A percentile compares a stretch with the other conserved stretches of the same genome.
Evolutionary conservation across 306 rosid species (phyloP).

Genomic region (Vigna radiata): DNA sequence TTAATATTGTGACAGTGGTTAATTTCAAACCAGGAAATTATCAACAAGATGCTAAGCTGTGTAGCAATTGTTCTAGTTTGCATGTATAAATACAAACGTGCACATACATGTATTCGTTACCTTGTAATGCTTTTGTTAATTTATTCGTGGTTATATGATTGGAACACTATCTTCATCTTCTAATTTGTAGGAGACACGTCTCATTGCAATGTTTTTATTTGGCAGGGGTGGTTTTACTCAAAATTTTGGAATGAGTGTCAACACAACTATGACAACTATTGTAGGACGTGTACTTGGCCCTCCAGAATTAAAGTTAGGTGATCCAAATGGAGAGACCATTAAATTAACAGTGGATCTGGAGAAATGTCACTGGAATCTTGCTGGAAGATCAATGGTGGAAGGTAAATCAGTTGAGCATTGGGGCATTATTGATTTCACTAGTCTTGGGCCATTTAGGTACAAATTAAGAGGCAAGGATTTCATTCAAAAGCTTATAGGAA

Average conservation of each 20-base stretch:
- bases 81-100: slow-evolving; percentile 16
- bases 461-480: slow-evolving; percentile 49
- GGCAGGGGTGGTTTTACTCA: slow-evolving; percentile 61
- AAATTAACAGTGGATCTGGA: slow-evolving; percentile 58
- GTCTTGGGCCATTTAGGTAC: background rate
- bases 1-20: background rate
- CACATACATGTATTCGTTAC: background rate
- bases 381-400: slow-evolving; percentile 64
- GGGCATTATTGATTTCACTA: slow-evolving; percentile 71
- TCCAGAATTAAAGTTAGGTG: slow-evolving; percentile 69
- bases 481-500: slow-evolving; percentile 51
- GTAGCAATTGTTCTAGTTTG: slow-evolving; percentile 33
- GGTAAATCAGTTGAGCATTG: slow-evolving; percentile 65
- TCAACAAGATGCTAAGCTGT: slow-evolving; percentile 28
- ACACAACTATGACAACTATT: slow-evolving; percentile 61
- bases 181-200: slow-evolving; percentile 17
- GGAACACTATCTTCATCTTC: background rate
- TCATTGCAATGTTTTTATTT: slow-evolving; percentile 27
- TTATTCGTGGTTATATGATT: slow-evolving; percentile 14
- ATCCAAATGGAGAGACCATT: slow-evolving; percentile 52
- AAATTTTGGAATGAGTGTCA: slow-evolving; percentile 71
- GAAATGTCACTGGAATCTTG: slow-evolving; percentile 78
- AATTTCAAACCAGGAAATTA: slow-evolving; percentile 34
- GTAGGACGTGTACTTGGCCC: slow-evolving; percentile 74
- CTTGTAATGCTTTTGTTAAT: background rate